phyloP scores from a whole-genome alignment of 176 grass and related monocot species.

The Oryza australiensis region DNA sequence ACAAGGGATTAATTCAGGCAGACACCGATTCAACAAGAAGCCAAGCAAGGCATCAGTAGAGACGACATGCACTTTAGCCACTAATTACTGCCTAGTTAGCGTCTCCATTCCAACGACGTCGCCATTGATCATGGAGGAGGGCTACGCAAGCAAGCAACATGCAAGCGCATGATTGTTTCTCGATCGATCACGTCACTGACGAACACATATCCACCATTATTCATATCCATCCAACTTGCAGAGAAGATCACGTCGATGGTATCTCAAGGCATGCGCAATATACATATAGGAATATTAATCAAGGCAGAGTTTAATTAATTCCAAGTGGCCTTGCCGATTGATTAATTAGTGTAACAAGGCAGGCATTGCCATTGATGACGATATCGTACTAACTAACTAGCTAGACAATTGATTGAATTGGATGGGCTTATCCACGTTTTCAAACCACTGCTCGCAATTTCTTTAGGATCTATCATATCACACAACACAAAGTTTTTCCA shows the following conservation, averaged over 20 bases:
- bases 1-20: background rate
- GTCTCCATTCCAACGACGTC: background rate
- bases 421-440: background rate
- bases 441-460: background rate
- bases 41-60: background rate
- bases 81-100: background rate
- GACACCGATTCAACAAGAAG: background rate
- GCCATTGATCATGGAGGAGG: background rate
- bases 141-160: too few relatives aligned
- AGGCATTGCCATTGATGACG: background rate
- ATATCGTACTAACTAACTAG: background rate
- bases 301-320: background rate
- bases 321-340: background rate
- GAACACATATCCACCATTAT: background rate
- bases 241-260: background rate
- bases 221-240: background rate
- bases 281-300: too few relatives aligned
- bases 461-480: background rate
- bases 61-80: background rate
- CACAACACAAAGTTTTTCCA: too few relatives aligned
- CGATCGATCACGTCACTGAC: constrained; percentile 7
- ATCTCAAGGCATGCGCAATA: background rate
- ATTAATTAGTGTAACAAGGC: background rate
- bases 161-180: background rate
- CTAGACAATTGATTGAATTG: background rate